phyloP scores from a whole-genome alignment of 2,329 filamentous ascomycete species.

The Botryotinia calthae region DNA sequence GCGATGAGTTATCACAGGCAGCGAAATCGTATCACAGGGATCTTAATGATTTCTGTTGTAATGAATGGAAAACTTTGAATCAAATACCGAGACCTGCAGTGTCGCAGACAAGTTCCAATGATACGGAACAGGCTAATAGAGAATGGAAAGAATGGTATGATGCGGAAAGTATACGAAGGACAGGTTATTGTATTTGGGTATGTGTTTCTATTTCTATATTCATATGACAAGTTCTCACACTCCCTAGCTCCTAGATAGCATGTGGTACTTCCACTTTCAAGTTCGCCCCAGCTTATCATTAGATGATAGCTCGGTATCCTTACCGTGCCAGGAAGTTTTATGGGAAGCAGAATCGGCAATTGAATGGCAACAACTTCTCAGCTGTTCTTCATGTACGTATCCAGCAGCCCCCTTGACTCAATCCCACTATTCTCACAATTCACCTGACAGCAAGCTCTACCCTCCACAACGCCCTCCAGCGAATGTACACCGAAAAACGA shows the following conservation, averaged over 20 bases:
- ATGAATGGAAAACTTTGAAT: slow-evolving; percentile 1
- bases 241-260: neutral
- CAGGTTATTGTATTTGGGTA: slow-evolving; percentile 46
- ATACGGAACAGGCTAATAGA: slow-evolving; percentile 5
- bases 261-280: slow-evolving; percentile 7
- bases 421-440: too few species aligned
- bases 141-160: slow-evolving; percentile 42
- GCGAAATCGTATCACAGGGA: neutral
- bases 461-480: slow-evolving; percentile 45
- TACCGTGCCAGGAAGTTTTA: neutral
- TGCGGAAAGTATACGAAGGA: slow-evolving; percentile 41
- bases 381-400: slow-evolving; percentile 1
- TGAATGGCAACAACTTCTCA: slow-evolving; percentile 2
- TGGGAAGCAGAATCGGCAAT: neutral
- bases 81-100: neutral
- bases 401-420: neutral
- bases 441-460: slow-evolving; percentile 35
- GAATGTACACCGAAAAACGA: slow-evolving; percentile 49
- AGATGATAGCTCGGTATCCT: neutral
- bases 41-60: neutral
- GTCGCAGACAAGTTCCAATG: neutral
- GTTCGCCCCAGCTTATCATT: neutral
- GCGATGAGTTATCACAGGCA: neutral
- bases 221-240: neutral
- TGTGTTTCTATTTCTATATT: slow-evolving; percentile 20